Percentiles rank a stretch among this genome's conserved stretches.
Conservation (phyloP, 768 basidiomycete genomes). For the Rhodotorula kratochvilovae region DNA sequence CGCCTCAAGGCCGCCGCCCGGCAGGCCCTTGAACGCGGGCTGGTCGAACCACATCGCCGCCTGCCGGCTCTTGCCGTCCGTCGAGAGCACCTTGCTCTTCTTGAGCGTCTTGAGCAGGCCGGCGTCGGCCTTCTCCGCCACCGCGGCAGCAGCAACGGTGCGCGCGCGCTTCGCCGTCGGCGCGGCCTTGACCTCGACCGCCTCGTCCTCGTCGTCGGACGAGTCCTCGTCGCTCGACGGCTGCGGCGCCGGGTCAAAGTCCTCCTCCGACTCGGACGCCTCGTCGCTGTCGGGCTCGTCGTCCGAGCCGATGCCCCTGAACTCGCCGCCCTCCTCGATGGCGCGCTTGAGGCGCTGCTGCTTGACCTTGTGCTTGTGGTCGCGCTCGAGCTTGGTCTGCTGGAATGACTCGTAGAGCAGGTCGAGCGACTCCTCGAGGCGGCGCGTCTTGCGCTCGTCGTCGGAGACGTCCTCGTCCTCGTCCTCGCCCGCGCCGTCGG, state of each 20-base stretch:
- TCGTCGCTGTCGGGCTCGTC: constrained; percentile 58
- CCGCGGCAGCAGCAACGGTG: constrained; percentile 35
- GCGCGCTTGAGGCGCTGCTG: constrained; percentile 69
- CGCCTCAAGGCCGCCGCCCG: constrained; percentile 48
- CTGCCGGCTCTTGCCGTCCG: constrained; percentile 51
- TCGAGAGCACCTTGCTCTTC: constrained; percentile 54
- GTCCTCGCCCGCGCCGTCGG: constrained; percentile 50
- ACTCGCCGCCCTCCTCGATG: constrained; percentile 60
- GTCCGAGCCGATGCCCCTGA: constrained; percentile 66
- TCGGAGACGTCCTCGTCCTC: constrained; percentile 56
- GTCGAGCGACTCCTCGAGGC: constrained; percentile 81
- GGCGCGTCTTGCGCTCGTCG: constrained; percentile 61
- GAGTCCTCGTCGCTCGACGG: constrained; percentile 39
- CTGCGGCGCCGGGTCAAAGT: constrained; percentile 41
- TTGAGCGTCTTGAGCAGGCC: constrained; percentile 56
- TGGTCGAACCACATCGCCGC: constrained; percentile 95
- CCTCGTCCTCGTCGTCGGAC: constrained; percentile 27
- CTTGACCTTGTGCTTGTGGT: constrained; percentile 79
- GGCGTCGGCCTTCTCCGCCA: constrained; percentile 42
- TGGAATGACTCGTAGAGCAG: constrained; percentile 82
- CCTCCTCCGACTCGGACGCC: constrained; percentile 44
- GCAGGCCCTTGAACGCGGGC: constrained; percentile 69
- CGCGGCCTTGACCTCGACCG: constrained; percentile 12
- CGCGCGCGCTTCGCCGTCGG: constrained; percentile 51
- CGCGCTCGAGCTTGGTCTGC: constrained; percentile 70